Base-by-base conservation (phyloP, 2,329 filamentous ascomycete genomes). In the Botrytis paeoniae region DNA sequence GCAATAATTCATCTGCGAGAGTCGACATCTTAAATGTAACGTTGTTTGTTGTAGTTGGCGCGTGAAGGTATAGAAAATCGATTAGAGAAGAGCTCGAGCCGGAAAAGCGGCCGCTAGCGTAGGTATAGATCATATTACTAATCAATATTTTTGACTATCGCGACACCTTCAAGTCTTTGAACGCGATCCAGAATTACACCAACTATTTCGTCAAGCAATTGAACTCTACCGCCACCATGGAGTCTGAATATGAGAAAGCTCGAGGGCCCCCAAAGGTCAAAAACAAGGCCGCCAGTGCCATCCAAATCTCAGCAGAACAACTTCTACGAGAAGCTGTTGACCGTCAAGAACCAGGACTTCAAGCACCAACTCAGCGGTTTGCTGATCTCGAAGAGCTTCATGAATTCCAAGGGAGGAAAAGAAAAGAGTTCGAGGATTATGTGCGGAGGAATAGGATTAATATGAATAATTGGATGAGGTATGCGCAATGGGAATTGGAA, bases 381-480 rank as follows among this genome's bases (percentile, higher is more conserved):
- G 93, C 93, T 77, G 96, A 99, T 79, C 89, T 99, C 79, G 96
- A 99, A 85, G 96, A 99, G 85, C 89, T 99, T 65, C 95, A 98
- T 85, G 96, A 98, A 83, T 97, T 93, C 83, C 96, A 99, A 83
- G 95, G 95, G 71, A 90, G 96, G 76, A 98, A 98, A 85, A 89
- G 96, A 78, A 96, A 95, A 83, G 96, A 97, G 80, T 99, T 97
- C 79, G 96, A 99, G 84, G 93, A 97, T 85, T 98, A 98, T 91
- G 93, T 98, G 74, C 91, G 94, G 76, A 92, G 96, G 76, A 98
- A 98, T 81, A 86, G 95, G 80, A 88, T 98, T 81, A 97, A 97
- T 81, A 94, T 98, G 88, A 97, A 97, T 86, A 98, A 98, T 83
- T 99, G 96, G 96, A 94, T 96, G 88, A 93, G 95, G 80, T 99